Evolutionary conservation across 2,329 filamentous ascomycete genomes (phyloP).

Genomic region (Nemania bipapillata): DNA sequence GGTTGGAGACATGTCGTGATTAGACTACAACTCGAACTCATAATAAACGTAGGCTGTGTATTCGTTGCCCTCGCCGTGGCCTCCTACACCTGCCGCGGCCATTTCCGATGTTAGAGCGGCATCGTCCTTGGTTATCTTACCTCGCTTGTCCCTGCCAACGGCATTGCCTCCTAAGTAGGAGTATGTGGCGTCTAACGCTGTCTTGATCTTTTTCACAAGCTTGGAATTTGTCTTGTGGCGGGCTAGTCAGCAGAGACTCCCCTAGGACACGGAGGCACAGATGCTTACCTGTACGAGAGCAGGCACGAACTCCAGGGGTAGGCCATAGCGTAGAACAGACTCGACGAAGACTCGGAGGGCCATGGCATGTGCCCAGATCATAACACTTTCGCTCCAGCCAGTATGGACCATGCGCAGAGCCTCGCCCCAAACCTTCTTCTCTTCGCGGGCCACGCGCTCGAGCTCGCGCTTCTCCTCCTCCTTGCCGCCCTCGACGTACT

Average conservation of each 20-base stretch:
- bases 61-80: slow-evolving; percentile 74
- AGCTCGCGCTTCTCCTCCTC: slow-evolving; percentile 91
- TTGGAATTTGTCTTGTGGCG: slow-evolving; percentile 80
- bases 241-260: slow-evolving; percentile 9
- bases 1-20: not conserved
- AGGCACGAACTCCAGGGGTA: slow-evolving; percentile 89
- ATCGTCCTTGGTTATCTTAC: slow-evolving; percentile 90
- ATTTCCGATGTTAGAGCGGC: slow-evolving; percentile 81
- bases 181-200: slow-evolving; percentile 83
- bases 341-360: slow-evolving; percentile 95
- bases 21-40: slow-evolving; percentile 77
- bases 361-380: slow-evolving; percentile 94
- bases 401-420: slow-evolving; percentile 85
- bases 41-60: slow-evolving; percentile 98
- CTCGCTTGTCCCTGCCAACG: slow-evolving; percentile 92
- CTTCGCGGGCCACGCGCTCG: slow-evolving; percentile 81
- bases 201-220: slow-evolving; percentile 78
- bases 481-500: slow-evolving; percentile 87
- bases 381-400: slow-evolving; percentile 95
- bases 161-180: slow-evolving; percentile 95
- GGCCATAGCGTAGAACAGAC: slow-evolving; percentile 93
- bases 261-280: not conserved
- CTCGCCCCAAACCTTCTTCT: slow-evolving; percentile 92
- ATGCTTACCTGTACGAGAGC: slow-evolving; percentile 80
- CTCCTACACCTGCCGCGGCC: slow-evolving; percentile 74